Evolutionary conservation across 2,329 filamentous ascomycete species (phyloP).

Genomic region (Aspergillus sp.): DNA sequence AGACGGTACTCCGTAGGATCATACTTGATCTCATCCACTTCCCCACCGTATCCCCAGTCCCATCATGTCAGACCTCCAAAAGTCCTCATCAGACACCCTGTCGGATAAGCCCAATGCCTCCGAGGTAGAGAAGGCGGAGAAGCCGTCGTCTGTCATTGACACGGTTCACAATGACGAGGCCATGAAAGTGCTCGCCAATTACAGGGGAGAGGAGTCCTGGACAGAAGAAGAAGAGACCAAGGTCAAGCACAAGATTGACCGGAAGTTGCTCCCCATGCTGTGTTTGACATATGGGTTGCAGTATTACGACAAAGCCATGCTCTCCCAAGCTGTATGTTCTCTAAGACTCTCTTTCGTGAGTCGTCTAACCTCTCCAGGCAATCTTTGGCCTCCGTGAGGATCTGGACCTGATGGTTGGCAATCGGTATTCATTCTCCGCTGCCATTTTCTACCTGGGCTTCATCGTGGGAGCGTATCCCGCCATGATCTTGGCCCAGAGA

Average conservation of each 20-base stretch:
- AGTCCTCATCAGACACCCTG: constrained; percentile 6
- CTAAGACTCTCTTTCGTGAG: background rate
- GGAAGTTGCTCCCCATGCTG: constrained; percentile 47
- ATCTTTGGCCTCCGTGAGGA: constrained; percentile 45
- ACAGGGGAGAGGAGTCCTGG: constrained; percentile 46
- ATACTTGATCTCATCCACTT: background rate
- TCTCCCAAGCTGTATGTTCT: constrained; percentile 46
- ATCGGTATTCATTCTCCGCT: constrained; percentile 46
- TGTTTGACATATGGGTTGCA: constrained; percentile 48
- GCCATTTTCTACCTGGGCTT: constrained; percentile 53
- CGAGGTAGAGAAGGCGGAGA: constrained; percentile 2
- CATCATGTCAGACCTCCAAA: background rate
- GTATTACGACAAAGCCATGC: constrained; percentile 55
- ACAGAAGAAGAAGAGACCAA: constrained; percentile 43
- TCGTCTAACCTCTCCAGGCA: constrained; percentile 24
- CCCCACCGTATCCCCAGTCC: background rate
- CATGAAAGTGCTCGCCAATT: constrained; percentile 41
- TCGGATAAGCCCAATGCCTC: constrained; percentile 9
- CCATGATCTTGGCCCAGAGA: constrained; percentile 43
- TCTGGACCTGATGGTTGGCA: constrained; percentile 39
- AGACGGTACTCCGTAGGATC: background rate
- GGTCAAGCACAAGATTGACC: constrained; percentile 44
- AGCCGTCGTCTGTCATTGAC: constrained; percentile 25
- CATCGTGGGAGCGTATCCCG: constrained; percentile 49
- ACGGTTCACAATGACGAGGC: constrained; percentile 42